Base-by-base conservation (phyloP, 352 stramenopile species). In the Halophytophthora batemanensis region DNA sequence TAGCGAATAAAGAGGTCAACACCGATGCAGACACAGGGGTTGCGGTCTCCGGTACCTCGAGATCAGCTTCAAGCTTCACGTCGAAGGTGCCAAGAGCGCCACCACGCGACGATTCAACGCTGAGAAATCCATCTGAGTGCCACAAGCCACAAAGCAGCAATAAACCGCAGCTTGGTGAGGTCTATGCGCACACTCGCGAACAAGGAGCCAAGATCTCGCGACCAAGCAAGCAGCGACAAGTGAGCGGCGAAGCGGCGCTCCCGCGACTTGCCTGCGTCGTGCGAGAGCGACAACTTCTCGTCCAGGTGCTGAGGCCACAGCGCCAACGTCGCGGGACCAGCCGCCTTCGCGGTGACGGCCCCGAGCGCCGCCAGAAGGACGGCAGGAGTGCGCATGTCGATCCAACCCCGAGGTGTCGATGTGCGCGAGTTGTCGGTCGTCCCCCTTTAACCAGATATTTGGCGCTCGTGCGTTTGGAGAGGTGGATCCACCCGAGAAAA, bases 301-400 rank as follows among this genome's bases (percentile, higher is more conserved):
- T 66, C 36, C 15, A 41, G 36, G 1, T 74, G 49, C 45, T 66
- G 64, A 5, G 64, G 64, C 64, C 68, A 77, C 31, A 72, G 48
- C 18, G 53, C 54, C 6, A 72, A 50, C 15, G 53, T 64, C 38
- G 51, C 6, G 7, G 58, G 29, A 17, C 3, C 28, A 13, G 25
- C 54, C 51, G 47, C 51, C 8, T 53, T 36, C 14, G 47, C 56
- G 12, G 29, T 21, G 3, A 60, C 28, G 25, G 25, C 25, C 25
- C 4, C 25, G 4, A 8, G 4, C 25, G 25, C 8, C 25, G 25
- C 25, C 25, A 31, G 25, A 8, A 31, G 25, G 4, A 8, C 25
- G 25, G 4, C 25, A 31, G 8, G 25, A 4, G 25, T 10, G 25
- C 25, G 25, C 25, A 31, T 31, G 8, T 31, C 25, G 25, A 8